phyloP scores from a whole-genome alignment of 148 eudicot genomes.

The Cornus suecica region DNA sequence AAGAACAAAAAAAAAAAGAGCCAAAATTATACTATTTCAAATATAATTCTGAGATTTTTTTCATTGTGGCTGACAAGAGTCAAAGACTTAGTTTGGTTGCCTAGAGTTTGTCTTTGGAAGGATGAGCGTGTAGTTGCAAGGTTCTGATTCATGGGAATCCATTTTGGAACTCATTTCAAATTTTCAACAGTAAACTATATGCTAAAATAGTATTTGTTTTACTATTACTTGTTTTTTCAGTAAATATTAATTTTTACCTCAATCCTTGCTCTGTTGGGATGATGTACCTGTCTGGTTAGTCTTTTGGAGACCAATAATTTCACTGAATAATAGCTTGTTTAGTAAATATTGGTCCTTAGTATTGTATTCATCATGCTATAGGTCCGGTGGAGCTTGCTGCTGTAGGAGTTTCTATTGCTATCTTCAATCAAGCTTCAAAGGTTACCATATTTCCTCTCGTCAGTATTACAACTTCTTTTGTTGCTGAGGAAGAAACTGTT shows the following conservation, averaged over 20 bases:
- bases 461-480: conserved; percentile 91
- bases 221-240: background rate
- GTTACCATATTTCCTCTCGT: conserved; percentile 85
- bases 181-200: background rate
- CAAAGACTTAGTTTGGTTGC: no score
- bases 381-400: conserved; percentile 88
- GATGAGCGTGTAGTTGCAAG: background rate
- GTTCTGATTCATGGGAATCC: background rate
- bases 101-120: no score
- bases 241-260: no score
- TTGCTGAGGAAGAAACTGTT: conserved; percentile 78
- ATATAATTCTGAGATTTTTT: no score
- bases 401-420: conserved; percentile 88
- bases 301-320: background rate
- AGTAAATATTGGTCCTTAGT: background rate
- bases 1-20: no score
- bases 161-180: background rate
- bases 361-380: conserved; percentile 12
- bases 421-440: conserved; percentile 90
- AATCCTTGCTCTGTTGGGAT: background rate
- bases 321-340: background rate
- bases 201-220: background rate
- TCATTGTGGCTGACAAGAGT: no score
- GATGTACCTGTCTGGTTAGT: background rate
- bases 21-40: no score